phyloP scores from a whole-genome alignment of 2,329 filamentous ascomycete species.

The Neofusicoccum cordaticola region DNA sequence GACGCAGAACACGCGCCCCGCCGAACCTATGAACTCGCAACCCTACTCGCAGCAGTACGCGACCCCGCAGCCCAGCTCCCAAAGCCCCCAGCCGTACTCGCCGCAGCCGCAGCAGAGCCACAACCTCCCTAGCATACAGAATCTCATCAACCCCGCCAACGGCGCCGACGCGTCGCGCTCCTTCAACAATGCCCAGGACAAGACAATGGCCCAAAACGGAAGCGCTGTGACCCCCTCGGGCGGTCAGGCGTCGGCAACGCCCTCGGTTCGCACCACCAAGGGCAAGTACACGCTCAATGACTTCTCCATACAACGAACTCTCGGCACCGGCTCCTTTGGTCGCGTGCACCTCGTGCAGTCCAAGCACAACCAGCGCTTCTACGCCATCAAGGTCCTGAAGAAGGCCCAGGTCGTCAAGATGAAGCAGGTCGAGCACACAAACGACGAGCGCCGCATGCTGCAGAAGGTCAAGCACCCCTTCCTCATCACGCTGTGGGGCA shows the following conservation, averaged over 20 bases:
- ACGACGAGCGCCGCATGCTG: conserved; percentile 94
- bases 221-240: conserved; percentile 38
- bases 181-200: conserved; percentile 24
- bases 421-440: conserved; percentile 99
- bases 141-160: conserved; percentile 68
- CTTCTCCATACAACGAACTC: conserved; percentile 84
- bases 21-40: conserved; percentile 41
- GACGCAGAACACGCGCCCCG: conserved; percentile 16
- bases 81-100: conserved; percentile 8
- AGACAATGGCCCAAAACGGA: conserved; percentile 30
- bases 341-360: conserved; percentile 95
- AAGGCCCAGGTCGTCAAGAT: conserved; percentile 99
- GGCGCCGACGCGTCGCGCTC: conserved; percentile 26
- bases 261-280: conserved; percentile 69
- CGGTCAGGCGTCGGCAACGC: conserved; percentile 23
- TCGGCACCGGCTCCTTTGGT: conserved; percentile 96
- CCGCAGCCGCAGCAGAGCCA: conserved; percentile 44
- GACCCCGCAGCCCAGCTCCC: conserved; percentile 28
- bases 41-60: conserved; percentile 34
- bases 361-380: conserved; percentile 96
- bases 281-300: conserved; percentile 94
- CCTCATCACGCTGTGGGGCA: conserved; percentile 96
- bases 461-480: conserved; percentile 97
- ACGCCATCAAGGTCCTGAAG: conserved; percentile 97
- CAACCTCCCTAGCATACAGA: conserved; percentile 77